phyloP scores from a whole-genome alignment of 805 yeast genomes.

The Starmerella bombicola region DNA sequence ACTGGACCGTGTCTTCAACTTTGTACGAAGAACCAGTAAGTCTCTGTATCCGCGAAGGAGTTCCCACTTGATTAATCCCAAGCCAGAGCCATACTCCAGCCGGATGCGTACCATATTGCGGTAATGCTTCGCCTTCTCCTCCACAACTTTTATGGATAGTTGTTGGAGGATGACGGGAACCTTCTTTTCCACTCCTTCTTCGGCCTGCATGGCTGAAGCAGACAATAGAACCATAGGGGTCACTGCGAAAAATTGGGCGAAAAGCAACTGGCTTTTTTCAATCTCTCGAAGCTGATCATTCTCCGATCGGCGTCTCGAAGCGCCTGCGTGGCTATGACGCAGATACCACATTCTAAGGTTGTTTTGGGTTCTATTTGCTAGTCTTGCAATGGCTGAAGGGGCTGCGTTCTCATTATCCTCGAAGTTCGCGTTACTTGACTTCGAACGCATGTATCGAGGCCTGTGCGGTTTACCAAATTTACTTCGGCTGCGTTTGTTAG shows the following conservation, averaged over 20 bases:
- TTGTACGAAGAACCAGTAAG: slow-evolving; percentile 55
- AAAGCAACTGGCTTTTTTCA: slow-evolving; percentile 19
- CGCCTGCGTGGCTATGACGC: slow-evolving; percentile 7
- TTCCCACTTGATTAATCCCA: slow-evolving; percentile 65
- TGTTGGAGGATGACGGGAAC: slow-evolving; percentile 73
- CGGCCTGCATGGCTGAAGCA: slow-evolving; percentile 61
- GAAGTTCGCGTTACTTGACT: neutral
- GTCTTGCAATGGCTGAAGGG: slow-evolving; percentile 12
- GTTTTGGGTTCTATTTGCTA: slow-evolving; percentile 20
- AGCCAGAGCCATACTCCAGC: slow-evolving; percentile 83
- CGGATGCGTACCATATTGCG: slow-evolving; percentile 46
- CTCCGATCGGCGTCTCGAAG: slow-evolving; percentile 15
- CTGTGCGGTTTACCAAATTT: slow-evolving; percentile 1
- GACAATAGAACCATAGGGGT: slow-evolving; percentile 56
- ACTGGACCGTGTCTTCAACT: slow-evolving; percentile 29
- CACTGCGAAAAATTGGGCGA: slow-evolving; percentile 48
- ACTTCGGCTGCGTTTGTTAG: slow-evolving; percentile 4
- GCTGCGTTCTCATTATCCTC: slow-evolving; percentile 1
- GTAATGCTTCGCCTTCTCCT: slow-evolving; percentile 32
- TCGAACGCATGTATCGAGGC: slow-evolving; percentile 8
- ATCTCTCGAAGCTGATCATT: slow-evolving; percentile 18
- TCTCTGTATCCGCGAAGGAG: slow-evolving; percentile 62
- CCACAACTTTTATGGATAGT: slow-evolving; percentile 48
- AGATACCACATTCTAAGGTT: slow-evolving; percentile 17
- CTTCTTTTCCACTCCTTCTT: slow-evolving; percentile 47